Conservation (phyloP, 225 moss, liverwort and hornwort species). For the Climacium dendroides region DNA sequence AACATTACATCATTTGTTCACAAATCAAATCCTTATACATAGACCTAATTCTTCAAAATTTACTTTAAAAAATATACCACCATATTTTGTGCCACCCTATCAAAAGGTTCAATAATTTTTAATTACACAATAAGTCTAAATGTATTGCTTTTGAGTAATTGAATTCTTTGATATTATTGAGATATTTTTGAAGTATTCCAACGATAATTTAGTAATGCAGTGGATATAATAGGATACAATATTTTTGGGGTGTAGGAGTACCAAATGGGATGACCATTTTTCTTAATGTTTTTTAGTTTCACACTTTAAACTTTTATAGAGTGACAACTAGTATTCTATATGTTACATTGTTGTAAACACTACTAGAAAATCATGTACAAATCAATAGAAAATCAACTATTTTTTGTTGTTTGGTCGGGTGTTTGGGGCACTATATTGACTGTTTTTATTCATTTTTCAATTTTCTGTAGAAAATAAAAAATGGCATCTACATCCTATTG, state of each 20-base stretch:
- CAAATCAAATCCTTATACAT: neutral
- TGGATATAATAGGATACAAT: neutral
- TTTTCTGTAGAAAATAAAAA: too few relatives aligned
- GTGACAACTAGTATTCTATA: neutral
- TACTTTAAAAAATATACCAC: neutral
- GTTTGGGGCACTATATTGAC: too few relatives aligned
- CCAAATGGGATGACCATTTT: neutral
- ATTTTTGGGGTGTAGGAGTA: too few relatives aligned
- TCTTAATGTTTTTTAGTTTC: neutral
- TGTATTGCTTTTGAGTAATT: neutral
- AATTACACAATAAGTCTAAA: accelerated
- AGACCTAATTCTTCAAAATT: neutral
- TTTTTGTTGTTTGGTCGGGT: too few relatives aligned
- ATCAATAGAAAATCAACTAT: too few relatives aligned
- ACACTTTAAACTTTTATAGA: too few relatives aligned
- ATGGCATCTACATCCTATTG: too few relatives aligned
- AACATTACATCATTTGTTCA: neutral
- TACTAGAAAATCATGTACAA: too few relatives aligned
- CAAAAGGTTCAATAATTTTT: neutral
- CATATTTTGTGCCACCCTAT: neutral
- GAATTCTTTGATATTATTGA: accelerated
- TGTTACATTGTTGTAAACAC: too few relatives aligned
- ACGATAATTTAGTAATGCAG: neutral
- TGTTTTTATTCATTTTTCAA: too few relatives aligned
- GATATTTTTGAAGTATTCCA: neutral